These are phyloP conservation scores for Lithohypha guttulata DNA, from an alignment of 2,329 filamentous ascomycete species.

Conservation along the genomic window DNA sequence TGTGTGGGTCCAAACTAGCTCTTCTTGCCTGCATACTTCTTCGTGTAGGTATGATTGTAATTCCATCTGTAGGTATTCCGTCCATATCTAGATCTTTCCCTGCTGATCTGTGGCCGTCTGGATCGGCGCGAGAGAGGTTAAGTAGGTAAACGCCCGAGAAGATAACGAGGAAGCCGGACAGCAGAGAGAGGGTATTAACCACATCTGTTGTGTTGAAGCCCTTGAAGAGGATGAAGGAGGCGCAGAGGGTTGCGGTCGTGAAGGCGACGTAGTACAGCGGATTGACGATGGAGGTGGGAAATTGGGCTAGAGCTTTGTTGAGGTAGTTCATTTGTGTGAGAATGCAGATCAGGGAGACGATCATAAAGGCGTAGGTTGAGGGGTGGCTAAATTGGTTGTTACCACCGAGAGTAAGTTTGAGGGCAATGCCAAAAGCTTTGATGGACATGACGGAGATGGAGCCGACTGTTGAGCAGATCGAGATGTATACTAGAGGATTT, in stretches of 20 bases:
- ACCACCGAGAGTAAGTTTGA: constrained; percentile 86
- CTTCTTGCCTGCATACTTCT: constrained; percentile 85
- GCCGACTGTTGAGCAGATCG: constrained; percentile 93
- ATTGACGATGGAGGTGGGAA: constrained; percentile 94
- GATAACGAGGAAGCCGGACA: constrained; percentile 88
- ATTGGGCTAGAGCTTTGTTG: constrained; percentile 95
- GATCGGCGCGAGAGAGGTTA: constrained; percentile 87
- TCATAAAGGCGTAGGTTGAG: constrained; percentile 95
- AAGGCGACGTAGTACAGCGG: constrained; percentile 97
- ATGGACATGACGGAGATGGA: constrained; percentile 98
- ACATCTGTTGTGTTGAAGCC: constrained; percentile 92
- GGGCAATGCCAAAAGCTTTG: constrained; percentile 94
- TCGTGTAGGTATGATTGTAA: constrained; percentile 80
- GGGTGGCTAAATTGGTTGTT: constrained; percentile 93
- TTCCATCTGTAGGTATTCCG: constrained; percentile 79
- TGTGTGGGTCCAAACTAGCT: constrained; percentile 41
- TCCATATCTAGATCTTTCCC: constrained; percentile 51
- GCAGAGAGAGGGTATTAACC: constrained; percentile 82
- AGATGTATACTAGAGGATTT: constrained; percentile 92
- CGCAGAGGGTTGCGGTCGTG: constrained; percentile 84
- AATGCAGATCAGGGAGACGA: constrained; percentile 86
- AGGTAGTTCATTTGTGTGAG: constrained; percentile 99
- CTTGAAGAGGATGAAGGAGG: constrained; percentile 89
- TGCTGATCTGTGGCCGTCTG: constrained; percentile 60
- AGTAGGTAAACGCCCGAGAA: constrained; percentile 92